Conservation (phyloP, 768 basidiomycete species). For the Boletus tylopilopsis region DNA sequence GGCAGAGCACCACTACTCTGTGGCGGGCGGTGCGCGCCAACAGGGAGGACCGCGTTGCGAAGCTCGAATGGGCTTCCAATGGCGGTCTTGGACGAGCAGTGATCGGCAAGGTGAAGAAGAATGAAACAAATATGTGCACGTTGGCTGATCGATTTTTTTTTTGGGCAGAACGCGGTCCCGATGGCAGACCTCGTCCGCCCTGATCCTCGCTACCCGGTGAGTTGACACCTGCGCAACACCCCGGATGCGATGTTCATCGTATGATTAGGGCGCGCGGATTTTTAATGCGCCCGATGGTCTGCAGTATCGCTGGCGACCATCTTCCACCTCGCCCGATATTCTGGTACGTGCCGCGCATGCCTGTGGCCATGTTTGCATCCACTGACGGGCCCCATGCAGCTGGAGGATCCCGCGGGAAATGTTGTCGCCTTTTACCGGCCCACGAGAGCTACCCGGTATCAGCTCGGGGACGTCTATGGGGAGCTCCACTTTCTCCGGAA, state of each 20-base stretch:
- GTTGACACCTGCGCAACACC: constrained; percentile 25
- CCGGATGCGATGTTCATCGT: constrained; percentile 11
- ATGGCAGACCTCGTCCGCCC: constrained; percentile 81
- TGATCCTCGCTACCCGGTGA: constrained; percentile 59
- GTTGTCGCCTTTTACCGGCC: constrained; percentile 80
- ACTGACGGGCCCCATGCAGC: constrained; percentile 38
- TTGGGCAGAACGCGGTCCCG: constrained; percentile 65
- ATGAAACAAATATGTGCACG: constrained; percentile 12
- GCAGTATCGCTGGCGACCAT: constrained; percentile 78
- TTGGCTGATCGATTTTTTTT: constrained; percentile 26
- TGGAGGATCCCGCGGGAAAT: constrained; percentile 65
- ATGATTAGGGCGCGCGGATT: constrained; percentile 53
- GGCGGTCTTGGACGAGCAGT: constrained; percentile 82
- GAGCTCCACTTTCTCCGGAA: constrained; percentile 80
- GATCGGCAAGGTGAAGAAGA: constrained; percentile 68
- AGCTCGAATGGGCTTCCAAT: constrained; percentile 81
- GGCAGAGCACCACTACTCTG: constrained; percentile 71
- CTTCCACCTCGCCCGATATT: constrained; percentile 52
- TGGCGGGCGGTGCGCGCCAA: constrained; percentile 79
- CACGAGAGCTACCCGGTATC: constrained; percentile 73
- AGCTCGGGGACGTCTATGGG: constrained; percentile 82
- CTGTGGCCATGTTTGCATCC: background rate
- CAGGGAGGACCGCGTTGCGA: constrained; percentile 85
- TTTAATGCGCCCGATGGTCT: constrained; percentile 84
- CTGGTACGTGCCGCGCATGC: constrained; percentile 42